phyloP scores from a whole-genome alignment of 306 rosid genomes.

The Sphenostylis stenocarpa region DNA sequence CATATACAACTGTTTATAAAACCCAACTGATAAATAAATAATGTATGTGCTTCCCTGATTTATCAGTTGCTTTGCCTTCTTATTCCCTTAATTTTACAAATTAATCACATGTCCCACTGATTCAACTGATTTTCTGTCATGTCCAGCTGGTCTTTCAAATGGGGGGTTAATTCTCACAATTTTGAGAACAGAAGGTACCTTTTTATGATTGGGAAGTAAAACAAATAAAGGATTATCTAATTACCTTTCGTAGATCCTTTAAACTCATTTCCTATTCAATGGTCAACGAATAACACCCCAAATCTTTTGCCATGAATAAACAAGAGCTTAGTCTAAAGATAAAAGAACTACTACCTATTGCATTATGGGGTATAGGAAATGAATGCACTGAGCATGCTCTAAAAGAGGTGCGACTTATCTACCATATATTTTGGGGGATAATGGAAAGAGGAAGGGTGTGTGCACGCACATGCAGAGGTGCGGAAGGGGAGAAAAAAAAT shows the following conservation, averaged over 20 bases:
- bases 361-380: not conserved
- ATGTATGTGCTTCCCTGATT: not conserved
- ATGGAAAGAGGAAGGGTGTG: not conserved
- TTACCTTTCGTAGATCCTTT: not conserved
- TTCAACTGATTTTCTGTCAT: not conserved
- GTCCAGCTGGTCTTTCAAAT: not conserved
- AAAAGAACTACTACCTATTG: not conserved
- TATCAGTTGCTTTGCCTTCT: not conserved
- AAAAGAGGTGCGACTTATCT: not conserved
- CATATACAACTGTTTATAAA: constrained; percentile 9
- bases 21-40: not conserved
- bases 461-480: not conserved
- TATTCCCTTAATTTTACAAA: not conserved
- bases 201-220: not conserved
- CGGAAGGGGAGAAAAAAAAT: not conserved
- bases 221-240: not conserved
- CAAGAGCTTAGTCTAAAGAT: constrained; percentile 9
- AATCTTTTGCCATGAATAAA: not conserved
- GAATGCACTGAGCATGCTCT: not conserved
- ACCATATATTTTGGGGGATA: not conserved
- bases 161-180: not conserved
- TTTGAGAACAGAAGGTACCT: not conserved
- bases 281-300: constrained; percentile 9
- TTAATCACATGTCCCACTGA: not conserved
- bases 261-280: not conserved